Evolutionary conservation across 2,329 filamentous ascomycete genomes (phyloP), one percentile per base, ranked within the genome.

Genomic region (Fusarium luffae): DNA sequence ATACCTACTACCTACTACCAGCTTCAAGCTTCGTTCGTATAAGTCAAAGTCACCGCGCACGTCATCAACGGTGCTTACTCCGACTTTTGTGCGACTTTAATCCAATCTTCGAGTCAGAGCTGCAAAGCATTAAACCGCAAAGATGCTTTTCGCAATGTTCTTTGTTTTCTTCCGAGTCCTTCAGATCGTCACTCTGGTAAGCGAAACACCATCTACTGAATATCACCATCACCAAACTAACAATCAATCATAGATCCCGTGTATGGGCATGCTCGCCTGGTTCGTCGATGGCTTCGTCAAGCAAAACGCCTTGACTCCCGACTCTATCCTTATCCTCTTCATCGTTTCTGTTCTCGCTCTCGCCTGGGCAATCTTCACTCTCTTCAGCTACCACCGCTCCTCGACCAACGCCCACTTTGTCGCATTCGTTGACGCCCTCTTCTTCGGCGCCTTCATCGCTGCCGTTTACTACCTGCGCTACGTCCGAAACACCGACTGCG

Each of bases 401-500:
- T 85, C 82, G 48, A 78, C 82, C 72, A 89, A 90, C 80, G 85
- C 88, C n/a, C 81, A 81, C 66, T 90, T 90, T 79, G 86, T 91
- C 64, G 81, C 84, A 56, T 71, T 90, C 66, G 72, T 90, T 77
- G 89, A 91, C 78, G 79, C 90, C 14, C 81, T 79, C 74, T 89
- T 92, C 75, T 82, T 90, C 63, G 89, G 88, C 69, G 87, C 88
- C 61, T 84, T 91, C 74, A 90, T 91, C 75, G 89, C 86, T 41
- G 86, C 78, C 71, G 87, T 90, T 59, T 90, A 86, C 79, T 82
- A 83, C 70, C 82, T 90, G 52, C 85, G 88, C 71, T 85, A 83
- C 74, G 88, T 91, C 76, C 79, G 86, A 18, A 76, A 84, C 62
- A 87, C 88, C 59, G 85, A 93, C 83, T 98, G 95, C 85, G 82